Conservation (phyloP, 2,329 filamentous ascomycete genomes). For the Coniochaeta pulveracea region DNA sequence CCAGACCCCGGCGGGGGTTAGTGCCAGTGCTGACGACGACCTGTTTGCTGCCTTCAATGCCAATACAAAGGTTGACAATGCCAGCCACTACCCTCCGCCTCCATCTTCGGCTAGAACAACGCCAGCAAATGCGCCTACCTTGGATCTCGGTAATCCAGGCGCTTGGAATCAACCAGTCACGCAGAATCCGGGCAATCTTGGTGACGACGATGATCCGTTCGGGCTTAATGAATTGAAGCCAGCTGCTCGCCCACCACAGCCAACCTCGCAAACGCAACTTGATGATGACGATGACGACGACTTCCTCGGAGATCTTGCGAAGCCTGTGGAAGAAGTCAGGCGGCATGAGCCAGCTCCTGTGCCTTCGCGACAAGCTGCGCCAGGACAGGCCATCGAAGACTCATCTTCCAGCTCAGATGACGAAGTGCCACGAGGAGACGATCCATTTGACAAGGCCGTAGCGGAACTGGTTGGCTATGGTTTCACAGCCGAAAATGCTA, state of each 20-base stretch:
- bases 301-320: constrained; percentile 52
- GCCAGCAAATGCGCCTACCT: constrained; percentile 28
- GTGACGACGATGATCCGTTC: constrained; percentile 75
- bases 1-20: not conserved
- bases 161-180: constrained; percentile 35
- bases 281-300: constrained; percentile 46
- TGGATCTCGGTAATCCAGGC: constrained; percentile 41
- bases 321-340: constrained; percentile 50
- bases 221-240: constrained; percentile 57
- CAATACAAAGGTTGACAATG: constrained; percentile 54
- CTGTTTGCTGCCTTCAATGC: constrained; percentile 57
- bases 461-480: constrained; percentile 92
- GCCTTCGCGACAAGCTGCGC: constrained; percentile 27
- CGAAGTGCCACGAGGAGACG: constrained; percentile 30
- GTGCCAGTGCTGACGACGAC: constrained; percentile 43
- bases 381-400: constrained; percentile 45
- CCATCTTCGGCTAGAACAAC: constrained; percentile 28
- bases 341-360: constrained; percentile 16
- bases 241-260: constrained; percentile 14
- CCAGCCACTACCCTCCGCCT: constrained; percentile 52
- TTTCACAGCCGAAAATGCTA: constrained; percentile 77
- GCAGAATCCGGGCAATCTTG: constrained; percentile 24
- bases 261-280: constrained; percentile 6
- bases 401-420: constrained; percentile 34
- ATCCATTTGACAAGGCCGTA: constrained; percentile 67